Percentiles rank a stretch among this genome's conserved stretches.
Evolutionary conservation across 495 filamentous ascomycete genomes (phyloP).

Genomic region (Penicillium maclennaniae): DNA sequence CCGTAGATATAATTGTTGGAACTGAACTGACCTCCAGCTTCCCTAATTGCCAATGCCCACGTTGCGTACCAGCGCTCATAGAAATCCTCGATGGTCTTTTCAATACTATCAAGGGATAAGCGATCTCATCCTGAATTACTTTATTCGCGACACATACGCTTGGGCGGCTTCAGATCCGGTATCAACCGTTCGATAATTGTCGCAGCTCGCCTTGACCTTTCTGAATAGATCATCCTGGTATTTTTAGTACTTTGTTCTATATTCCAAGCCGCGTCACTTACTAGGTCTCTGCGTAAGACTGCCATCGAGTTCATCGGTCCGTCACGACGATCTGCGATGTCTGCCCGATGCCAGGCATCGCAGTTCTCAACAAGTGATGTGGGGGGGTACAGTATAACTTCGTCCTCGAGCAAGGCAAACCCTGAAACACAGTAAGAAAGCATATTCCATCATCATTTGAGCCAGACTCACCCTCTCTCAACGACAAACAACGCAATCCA

Average conservation of each 20-base stretch:
- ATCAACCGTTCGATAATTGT: conserved; percentile 48
- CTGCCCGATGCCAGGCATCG: conserved; percentile 62
- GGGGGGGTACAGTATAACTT: conserved; percentile 60
- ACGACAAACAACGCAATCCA: conserved; percentile 71
- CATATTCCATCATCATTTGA: neutral
- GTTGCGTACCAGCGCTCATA: conserved; percentile 59
- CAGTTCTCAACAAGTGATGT: conserved; percentile 62
- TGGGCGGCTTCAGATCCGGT: conserved; percentile 54
- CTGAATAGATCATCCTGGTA: conserved; percentile 55
- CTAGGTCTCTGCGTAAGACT: conserved; percentile 62
- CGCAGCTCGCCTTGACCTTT: conserved; percentile 59
- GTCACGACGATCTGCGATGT: conserved; percentile 62
- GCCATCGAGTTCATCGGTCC: conserved; percentile 66
- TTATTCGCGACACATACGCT: conserved; percentile 41
- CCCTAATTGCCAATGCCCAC: conserved; percentile 58
- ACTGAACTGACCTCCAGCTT: conserved; percentile 44
- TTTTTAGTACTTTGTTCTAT: neutral
- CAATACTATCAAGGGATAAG: conserved; percentile 41
- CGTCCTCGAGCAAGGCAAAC: conserved; percentile 67
- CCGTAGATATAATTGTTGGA: neutral
- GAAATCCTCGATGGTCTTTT: conserved; percentile 58
- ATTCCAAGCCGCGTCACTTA: conserved; percentile 25
- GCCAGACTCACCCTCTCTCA: conserved; percentile 59
- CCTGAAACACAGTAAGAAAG: conserved; percentile 27
- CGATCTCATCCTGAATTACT: neutral